A percentile compares a stretch with the other conserved stretches of the same genome.
Conservation (phyloP, 192 early-diverging fungal genomes). For the Lobosporangium transversale region DNA sequence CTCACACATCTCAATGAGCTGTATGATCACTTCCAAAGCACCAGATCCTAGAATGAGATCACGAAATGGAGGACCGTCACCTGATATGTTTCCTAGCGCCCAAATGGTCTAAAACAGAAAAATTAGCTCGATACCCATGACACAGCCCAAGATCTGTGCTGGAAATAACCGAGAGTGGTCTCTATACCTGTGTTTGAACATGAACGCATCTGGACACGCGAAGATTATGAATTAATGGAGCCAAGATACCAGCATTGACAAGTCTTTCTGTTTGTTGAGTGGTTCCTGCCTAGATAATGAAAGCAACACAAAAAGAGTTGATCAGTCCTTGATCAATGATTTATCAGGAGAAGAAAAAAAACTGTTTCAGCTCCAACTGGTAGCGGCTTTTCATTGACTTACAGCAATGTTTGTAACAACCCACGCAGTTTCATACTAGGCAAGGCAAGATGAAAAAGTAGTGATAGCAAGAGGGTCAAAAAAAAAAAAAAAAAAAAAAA, state of each 20-base stretch:
- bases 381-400: conserved; percentile 12
- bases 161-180: too few species aligned
- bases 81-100: conserved; percentile 52
- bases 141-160: too few species aligned
- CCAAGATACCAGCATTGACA: conserved; percentile 37
- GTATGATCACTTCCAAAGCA: conserved; percentile 42
- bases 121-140: too few species aligned
- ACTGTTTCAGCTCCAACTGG: too few species aligned
- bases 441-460: neutral
- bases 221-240: conserved; percentile 43
- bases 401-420: conserved; percentile 53
- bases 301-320: neutral
- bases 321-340: neutral
- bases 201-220: conserved; percentile 47
- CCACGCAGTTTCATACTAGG: conserved; percentile 51
- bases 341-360: too few species aligned
- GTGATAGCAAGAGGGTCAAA: neutral
- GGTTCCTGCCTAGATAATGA: conserved; percentile 30
- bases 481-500: too few species aligned
- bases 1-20: conserved; percentile 49
- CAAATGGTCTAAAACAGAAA: conserved; percentile 51
- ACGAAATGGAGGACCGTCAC: conserved; percentile 46
- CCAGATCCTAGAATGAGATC: conserved; percentile 47
- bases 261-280: conserved; percentile 40
- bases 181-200: conserved; percentile 52